A percentile compares a stretch with the other conserved stretches of the same genome.
Evolutionary conservation across 352 stramenopile species (phyloP).

Genomic region (Pythium pyrilobum): DNA sequence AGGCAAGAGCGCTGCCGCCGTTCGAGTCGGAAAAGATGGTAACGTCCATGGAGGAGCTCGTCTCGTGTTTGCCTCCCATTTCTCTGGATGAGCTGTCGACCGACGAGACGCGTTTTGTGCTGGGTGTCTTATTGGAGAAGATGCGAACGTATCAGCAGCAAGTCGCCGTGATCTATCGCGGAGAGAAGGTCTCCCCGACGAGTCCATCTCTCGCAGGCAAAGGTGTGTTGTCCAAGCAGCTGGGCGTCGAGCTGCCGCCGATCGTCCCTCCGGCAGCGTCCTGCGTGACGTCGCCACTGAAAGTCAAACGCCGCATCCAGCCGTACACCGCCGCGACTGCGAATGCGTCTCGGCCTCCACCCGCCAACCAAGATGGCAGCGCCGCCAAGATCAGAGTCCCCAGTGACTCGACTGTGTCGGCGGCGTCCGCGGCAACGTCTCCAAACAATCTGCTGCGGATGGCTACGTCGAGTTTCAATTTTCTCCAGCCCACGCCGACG

Average conservation of each 20-base stretch:
- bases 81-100: conserved; percentile 47
- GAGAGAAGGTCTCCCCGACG: background rate
- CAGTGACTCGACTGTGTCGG: background rate
- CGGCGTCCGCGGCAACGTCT: background rate
- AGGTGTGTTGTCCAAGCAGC: conserved; percentile 34
- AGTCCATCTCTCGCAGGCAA: background rate
- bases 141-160: conserved; percentile 55
- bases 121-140: conserved; percentile 62
- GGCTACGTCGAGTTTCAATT: conserved; percentile 16
- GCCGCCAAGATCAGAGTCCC: background rate
- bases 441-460: conserved; percentile 7
- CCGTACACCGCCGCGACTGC: conserved; percentile 26
- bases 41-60: conserved; percentile 36
- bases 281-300: conserved; percentile 26
- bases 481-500: conserved; percentile 3
- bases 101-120: conserved; percentile 34
- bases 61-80: conserved; percentile 17
- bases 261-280: conserved; percentile 16
- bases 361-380: conserved; percentile 3
- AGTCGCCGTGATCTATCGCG: conserved; percentile 36
- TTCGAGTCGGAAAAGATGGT: conserved; percentile 9
- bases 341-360: conserved; percentile 6
- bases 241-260: conserved; percentile 52
- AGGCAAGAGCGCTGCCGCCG: too few relatives aligned
- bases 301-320: conserved; percentile 45